These are phyloP conservation scores for Inga oerstediana DNA, from an alignment of 306 rosid species.

Conservation along the genomic window DNA sequence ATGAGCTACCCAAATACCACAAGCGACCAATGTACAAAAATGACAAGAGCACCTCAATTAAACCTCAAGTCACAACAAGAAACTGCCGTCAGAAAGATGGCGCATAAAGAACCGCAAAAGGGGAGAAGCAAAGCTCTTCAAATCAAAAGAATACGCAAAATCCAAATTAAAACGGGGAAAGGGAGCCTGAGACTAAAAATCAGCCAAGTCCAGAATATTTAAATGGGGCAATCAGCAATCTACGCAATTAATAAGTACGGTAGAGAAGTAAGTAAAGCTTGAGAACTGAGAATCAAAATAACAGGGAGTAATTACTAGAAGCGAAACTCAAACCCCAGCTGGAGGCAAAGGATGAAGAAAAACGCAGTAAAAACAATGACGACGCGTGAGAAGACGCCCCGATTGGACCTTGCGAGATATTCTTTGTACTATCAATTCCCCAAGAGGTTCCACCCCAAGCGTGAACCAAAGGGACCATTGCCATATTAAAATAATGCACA, in stretches of 20 bases:
- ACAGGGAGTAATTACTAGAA: slow-evolving; percentile 28
- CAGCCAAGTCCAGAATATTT: not conserved
- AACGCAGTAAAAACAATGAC: slow-evolving; percentile 26
- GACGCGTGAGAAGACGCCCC: slow-evolving; percentile 16
- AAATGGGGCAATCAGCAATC: not conserved
- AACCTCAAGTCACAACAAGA: not conserved
- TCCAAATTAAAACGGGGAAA: not conserved
- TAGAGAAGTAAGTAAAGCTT: slow-evolving; percentile 11
- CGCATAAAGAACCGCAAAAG: not conserved
- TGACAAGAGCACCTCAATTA: not conserved
- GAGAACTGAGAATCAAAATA: slow-evolving; percentile 5
- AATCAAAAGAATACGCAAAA: not conserved
- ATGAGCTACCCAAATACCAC: not conserved
- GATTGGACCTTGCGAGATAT: not conserved
- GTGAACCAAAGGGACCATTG: slow-evolving; percentile 18
- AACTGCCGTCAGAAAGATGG: slow-evolving; percentile 7
- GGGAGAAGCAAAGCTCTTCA: not conserved
- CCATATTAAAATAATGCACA: slow-evolving; percentile 19
- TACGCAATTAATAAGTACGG: not conserved
- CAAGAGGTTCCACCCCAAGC: slow-evolving; percentile 22
- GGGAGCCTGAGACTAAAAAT: not conserved
- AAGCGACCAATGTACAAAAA: not conserved
- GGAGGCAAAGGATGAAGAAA: slow-evolving; percentile 29
- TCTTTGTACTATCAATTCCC: slow-evolving; percentile 13
- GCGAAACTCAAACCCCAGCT: slow-evolving; percentile 4